Conservation (phyloP, 2,329 filamentous ascomycete genomes). For the Penicillium sp. region DNA sequence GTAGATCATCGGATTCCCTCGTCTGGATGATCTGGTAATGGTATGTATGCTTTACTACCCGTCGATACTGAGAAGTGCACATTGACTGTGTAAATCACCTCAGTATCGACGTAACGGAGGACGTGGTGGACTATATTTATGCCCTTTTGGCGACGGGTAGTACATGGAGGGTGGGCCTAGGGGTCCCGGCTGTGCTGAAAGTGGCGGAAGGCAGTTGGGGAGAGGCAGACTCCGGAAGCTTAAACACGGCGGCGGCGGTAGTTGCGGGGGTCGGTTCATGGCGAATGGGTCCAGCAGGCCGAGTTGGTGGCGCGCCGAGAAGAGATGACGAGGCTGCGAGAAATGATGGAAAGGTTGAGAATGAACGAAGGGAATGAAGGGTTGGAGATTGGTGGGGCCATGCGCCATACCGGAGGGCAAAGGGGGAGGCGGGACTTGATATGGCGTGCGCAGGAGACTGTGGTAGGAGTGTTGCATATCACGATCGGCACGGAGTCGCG, state of each 20-base stretch:
- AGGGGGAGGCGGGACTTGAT: slow-evolving; percentile 15
- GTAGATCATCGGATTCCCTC: too few species aligned
- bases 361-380: slow-evolving; percentile 28
- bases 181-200: not conserved
- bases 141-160: slow-evolving; percentile 12
- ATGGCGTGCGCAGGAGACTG: slow-evolving; percentile 31
- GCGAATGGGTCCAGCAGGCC: slow-evolving; percentile 39
- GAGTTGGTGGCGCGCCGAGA: slow-evolving; percentile 35
- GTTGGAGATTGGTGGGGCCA: slow-evolving; percentile 32
- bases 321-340: slow-evolving; percentile 36
- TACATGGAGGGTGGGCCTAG: slow-evolving; percentile 12
- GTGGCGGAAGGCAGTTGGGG: slow-evolving; percentile 28
- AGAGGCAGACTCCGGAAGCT: slow-evolving; percentile 36
- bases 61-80: too few species aligned
- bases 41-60: too few species aligned
- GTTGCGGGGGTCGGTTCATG: slow-evolving; percentile 36
- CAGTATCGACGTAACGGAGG: slow-evolving; percentile 14
- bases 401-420: slow-evolving; percentile 19
- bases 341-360: slow-evolving; percentile 24
- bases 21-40: not conserved
- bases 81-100: too few species aligned
- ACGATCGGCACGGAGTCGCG: slow-evolving; percentile 41
- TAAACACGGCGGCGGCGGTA: slow-evolving; percentile 40
- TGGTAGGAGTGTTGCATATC: slow-evolving; percentile 45
- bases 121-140: slow-evolving; percentile 7